These are phyloP conservation scores for Colletotrichum musicola DNA, from an alignment of 2,329 filamentous ascomycete species.

Conservation along the genomic window DNA sequence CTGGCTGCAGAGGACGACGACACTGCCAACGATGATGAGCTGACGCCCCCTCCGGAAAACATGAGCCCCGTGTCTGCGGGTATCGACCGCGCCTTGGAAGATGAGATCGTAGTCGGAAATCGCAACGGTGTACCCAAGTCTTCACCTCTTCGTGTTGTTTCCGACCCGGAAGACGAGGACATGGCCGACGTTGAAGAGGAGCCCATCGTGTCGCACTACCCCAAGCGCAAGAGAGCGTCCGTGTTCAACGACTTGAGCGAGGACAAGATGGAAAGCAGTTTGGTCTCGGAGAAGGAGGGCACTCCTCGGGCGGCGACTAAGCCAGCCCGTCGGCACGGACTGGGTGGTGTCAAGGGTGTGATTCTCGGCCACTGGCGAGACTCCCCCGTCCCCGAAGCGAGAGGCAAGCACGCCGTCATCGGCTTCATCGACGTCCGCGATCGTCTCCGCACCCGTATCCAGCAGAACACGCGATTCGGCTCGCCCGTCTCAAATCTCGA, in stretches of 20 bases:
- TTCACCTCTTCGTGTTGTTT: constrained; percentile 49
- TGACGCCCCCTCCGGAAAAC: constrained; percentile 59
- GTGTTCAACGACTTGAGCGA: constrained; percentile 64
- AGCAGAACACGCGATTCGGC: constrained; percentile 62
- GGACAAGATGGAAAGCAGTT: constrained; percentile 56
- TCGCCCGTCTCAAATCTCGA: constrained; percentile 52
- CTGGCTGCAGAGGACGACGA: constrained; percentile 49
- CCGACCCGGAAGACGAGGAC: constrained; percentile 57
- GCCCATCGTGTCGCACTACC: constrained; percentile 56
- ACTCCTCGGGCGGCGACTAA: constrained; percentile 32
- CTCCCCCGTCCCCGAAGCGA: constrained; percentile 61
- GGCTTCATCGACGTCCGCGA: constrained; percentile 74
- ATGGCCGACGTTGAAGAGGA: constrained; percentile 59
- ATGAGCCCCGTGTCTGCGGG: constrained; percentile 55
- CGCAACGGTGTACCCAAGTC: constrained; percentile 53
- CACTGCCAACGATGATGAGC: constrained; percentile 54
- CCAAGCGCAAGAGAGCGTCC: constrained; percentile 66
- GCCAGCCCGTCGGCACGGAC: constrained; percentile 37
- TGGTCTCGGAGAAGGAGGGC: constrained; percentile 47
- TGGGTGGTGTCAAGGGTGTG: constrained; percentile 58
- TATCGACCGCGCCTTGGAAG: constrained; percentile 57
- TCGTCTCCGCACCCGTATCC: constrained; percentile 70
- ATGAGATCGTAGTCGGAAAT: constrained; percentile 66
- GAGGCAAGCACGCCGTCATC: constrained; percentile 69
- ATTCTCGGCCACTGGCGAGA: constrained; percentile 72